phyloP scores from a whole-genome alignment of 148 eudicot genomes.

The Amaranthus palmeri region DNA sequence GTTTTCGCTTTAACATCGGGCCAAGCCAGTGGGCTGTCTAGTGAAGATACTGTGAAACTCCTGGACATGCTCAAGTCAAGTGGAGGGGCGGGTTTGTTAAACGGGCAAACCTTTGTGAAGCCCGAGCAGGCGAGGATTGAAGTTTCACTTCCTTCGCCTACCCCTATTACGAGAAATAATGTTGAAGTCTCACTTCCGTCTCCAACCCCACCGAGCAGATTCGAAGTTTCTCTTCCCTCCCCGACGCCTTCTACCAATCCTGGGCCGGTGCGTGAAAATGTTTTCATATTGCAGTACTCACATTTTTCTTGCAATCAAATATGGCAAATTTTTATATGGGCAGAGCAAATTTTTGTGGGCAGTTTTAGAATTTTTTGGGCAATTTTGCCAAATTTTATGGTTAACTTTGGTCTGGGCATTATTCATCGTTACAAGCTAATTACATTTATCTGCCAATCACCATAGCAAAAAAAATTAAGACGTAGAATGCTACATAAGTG shows the following conservation, averaged over 20 bases:
- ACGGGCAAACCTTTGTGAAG: constrained; percentile 25
- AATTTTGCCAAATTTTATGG: not conserved
- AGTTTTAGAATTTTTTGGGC: not conserved
- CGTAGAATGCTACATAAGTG: not conserved
- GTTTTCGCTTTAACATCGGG: constrained; percentile 88
- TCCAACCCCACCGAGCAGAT: constrained; percentile 80
- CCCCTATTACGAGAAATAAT: constrained; percentile 19
- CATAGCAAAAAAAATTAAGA: not conserved
- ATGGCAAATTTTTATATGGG: constrained; percentile 2
- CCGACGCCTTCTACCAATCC: constrained; percentile 87
- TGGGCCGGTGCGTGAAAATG: constrained; percentile 93
- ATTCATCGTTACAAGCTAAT: not conserved
- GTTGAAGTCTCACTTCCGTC: constrained; percentile 83
- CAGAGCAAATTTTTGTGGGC: not conserved
- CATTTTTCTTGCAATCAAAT: constrained; percentile 23
- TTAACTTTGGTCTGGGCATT: constrained; percentile 3
- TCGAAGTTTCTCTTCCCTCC: constrained; percentile 94
- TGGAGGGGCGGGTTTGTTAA: constrained; percentile 40
- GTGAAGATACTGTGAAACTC: constrained; percentile 64
- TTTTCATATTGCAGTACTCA: constrained; percentile 40
- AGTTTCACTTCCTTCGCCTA: constrained; percentile 41
- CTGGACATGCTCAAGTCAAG: constrained; percentile 75
- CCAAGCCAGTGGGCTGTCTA: constrained; percentile 53
- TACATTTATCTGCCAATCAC: constrained; percentile 2
- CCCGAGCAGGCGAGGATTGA: constrained; percentile 30